phyloP scores from a whole-genome alignment of 2,329 filamentous ascomycete genomes.

The Neofusicoccum sp. region DNA sequence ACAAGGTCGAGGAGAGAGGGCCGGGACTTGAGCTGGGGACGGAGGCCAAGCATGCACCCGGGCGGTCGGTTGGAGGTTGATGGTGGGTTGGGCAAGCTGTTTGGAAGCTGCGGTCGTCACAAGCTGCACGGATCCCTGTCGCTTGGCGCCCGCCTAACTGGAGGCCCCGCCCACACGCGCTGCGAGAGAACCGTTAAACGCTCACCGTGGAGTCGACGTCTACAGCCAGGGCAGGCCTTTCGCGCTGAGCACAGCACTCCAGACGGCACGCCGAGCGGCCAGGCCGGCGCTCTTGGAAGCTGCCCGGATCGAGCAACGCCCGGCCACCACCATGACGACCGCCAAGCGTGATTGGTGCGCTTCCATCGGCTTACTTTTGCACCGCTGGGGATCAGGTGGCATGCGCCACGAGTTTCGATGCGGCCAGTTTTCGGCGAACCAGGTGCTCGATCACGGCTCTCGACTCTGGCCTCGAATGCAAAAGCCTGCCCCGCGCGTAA shows the following conservation, averaged over 20 bases:
- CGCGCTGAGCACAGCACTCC: too few relatives aligned
- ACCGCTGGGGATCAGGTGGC: constrained; percentile 3
- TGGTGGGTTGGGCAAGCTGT: constrained; percentile 17
- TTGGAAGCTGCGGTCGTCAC: constrained; percentile 18
- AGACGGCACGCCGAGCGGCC: too few relatives aligned
- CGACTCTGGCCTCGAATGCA: background rate
- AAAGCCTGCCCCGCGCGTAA: too few relatives aligned
- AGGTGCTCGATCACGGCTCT: background rate
- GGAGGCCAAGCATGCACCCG: constrained; percentile 55
- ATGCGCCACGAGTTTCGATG: background rate
- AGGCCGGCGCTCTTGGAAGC: background rate
- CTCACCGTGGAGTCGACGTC: too few relatives aligned
- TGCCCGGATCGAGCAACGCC: background rate
- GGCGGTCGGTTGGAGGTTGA: constrained; percentile 10
- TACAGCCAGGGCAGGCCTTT: too few relatives aligned
- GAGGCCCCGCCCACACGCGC: constrained; percentile 6
- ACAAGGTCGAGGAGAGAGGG: constrained; percentile 64
- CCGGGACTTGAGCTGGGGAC: constrained; percentile 58
- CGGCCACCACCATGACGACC: background rate
- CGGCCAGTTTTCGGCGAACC: background rate
- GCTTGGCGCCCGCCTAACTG: constrained; percentile 16
- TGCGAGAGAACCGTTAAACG: too few relatives aligned
- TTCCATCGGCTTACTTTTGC: background rate
- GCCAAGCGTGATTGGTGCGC: background rate
- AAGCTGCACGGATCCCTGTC: constrained; percentile 16